Percentiles rank a stretch among this genome's conserved stretches.
phyloP scores from a whole-genome alignment of 2,329 filamentous ascomycete genomes.

The Colletotrichum brevisporum region DNA sequence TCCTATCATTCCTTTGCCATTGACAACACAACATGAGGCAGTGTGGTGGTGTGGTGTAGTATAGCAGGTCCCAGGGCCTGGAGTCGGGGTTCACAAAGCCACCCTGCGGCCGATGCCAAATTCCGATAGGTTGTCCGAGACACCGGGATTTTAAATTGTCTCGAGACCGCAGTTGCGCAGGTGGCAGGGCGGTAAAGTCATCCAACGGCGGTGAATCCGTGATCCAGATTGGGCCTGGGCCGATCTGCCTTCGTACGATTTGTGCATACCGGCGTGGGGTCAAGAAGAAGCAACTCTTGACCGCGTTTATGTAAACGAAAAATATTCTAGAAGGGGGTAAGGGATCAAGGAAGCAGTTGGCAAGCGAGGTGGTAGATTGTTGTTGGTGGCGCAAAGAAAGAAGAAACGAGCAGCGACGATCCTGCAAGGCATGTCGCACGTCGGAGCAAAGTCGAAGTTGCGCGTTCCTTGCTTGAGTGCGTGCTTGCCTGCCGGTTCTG shows the following conservation, averaged over 20 bases:
- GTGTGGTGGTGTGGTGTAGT: neutral
- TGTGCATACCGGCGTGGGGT: slow-evolving; percentile 25
- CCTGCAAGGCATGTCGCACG: neutral
- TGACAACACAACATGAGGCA: slow-evolving; percentile 4
- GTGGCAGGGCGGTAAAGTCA: slow-evolving; percentile 9
- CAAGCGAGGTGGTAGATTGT: neutral
- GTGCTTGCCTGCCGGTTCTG: too few relatives aligned
- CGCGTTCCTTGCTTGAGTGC: too few relatives aligned
- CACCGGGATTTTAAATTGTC: slow-evolving; percentile 10
- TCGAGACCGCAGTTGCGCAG: too few relatives aligned
- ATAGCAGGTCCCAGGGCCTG: neutral
- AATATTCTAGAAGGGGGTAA: slow-evolving; percentile 18
- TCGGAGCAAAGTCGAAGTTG: slow-evolving; percentile 3
- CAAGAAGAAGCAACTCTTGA: slow-evolving; percentile 7
- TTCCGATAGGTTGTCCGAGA: slow-evolving; percentile 22
- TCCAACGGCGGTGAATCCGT: slow-evolving; percentile 8
- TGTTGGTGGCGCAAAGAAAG: neutral
- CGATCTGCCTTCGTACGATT: slow-evolving; percentile 27
- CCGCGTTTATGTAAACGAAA: neutral
- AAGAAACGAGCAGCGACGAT: slow-evolving; percentile 14
- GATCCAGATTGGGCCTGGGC: slow-evolving; percentile 10
- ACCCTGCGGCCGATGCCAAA: slow-evolving; percentile 22
- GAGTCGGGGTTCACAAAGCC: slow-evolving; percentile 16
- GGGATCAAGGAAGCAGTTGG: neutral
- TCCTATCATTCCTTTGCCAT: neutral